phyloP scores from a whole-genome alignment of 441 rosid species.

The Flueggea neowawraea region DNA sequence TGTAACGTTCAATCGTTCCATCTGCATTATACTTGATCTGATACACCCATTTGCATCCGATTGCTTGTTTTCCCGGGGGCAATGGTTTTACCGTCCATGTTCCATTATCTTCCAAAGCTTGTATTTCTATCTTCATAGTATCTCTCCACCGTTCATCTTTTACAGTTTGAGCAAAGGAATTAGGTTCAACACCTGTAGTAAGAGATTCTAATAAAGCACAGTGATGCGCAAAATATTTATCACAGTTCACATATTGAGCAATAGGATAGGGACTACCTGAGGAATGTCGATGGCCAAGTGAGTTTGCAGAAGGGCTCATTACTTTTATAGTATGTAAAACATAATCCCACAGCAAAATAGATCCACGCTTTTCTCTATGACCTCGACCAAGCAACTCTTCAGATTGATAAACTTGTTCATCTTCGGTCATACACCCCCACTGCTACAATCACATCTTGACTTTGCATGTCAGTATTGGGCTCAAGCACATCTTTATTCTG shows the following conservation, averaged over 20 bases:
- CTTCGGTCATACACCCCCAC: too few relatives aligned
- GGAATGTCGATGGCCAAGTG: too few relatives aligned
- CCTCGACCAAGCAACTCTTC: too few relatives aligned
- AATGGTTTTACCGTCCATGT: background rate
- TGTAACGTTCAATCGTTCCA: background rate
- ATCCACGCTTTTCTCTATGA: too few relatives aligned
- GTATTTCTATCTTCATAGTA: background rate
- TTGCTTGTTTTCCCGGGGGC: background rate
- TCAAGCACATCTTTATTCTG: too few relatives aligned
- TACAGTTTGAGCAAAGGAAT: background rate
- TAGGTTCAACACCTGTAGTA: background rate
- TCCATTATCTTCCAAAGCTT: background rate
- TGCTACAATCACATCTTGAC: too few relatives aligned
- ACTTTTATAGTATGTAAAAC: too few relatives aligned
- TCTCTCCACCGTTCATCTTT: background rate
- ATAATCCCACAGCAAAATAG: too few relatives aligned
- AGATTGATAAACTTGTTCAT: too few relatives aligned
- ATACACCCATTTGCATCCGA: background rate
- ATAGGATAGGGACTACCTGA: background rate
- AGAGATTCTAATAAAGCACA: background rate
- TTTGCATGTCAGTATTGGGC: too few relatives aligned
- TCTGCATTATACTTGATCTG: background rate
- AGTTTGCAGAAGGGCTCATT: too few relatives aligned
- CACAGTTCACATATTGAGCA: background rate
- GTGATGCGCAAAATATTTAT: too few relatives aligned